These are phyloP conservation scores for Boechera divaricarpa DNA, from an alignment of 345 rosid genomes.

Conservation along the genomic window DNA sequence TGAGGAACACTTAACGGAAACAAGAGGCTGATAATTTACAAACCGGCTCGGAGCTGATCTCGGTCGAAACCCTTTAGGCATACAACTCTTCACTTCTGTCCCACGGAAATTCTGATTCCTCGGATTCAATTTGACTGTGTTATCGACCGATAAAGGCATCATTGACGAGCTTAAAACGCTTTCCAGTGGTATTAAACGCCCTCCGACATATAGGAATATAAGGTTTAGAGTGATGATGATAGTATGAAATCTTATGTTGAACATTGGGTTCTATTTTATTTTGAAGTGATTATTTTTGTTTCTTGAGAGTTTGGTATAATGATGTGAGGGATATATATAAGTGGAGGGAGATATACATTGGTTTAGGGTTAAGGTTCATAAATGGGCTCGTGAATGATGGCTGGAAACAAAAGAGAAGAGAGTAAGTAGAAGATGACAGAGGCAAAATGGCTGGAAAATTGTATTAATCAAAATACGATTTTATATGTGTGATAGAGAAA, in stretches of 20 bases:
- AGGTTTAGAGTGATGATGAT: constrained; percentile 39
- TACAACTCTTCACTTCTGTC: constrained; percentile 61
- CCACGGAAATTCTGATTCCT: constrained; percentile 49
- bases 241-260: constrained; percentile 7
- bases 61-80: constrained; percentile 79
- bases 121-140: constrained; percentile 55
- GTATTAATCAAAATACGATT: not conserved
- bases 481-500: constrained; percentile 11
- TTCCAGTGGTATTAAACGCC: constrained; percentile 50
- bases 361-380: constrained; percentile 43
- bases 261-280: constrained; percentile 28
- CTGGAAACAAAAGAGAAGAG: constrained; percentile 41
- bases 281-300: not conserved
- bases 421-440: constrained; percentile 42
- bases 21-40: constrained; percentile 73
- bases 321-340: constrained; percentile 15
- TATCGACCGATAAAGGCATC: constrained; percentile 51
- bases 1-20: constrained; percentile 50
- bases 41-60: constrained; percentile 90
- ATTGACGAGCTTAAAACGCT: constrained; percentile 73
- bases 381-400: constrained; percentile 76
- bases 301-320: constrained; percentile 22
- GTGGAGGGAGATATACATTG: constrained; percentile 14
- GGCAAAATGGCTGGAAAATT: constrained; percentile 39
- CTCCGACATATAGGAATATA: constrained; percentile 32